Evolutionary conservation across 2,329 filamentous ascomycete genomes (phyloP), one percentile per base, ranked within the genome.

Genomic region (Alternaria gaisen): DNA sequence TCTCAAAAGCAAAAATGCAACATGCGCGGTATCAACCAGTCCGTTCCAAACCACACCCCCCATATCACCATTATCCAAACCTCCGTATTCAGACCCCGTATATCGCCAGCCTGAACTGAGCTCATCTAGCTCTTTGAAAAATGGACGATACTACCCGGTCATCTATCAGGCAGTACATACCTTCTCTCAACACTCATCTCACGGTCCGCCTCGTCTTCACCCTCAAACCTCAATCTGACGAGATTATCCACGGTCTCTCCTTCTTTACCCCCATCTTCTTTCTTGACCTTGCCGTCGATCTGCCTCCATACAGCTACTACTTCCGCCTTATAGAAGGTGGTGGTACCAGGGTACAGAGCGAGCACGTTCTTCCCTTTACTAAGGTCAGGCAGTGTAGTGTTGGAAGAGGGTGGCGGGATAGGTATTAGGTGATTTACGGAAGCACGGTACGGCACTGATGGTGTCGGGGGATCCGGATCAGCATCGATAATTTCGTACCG

Each of bases 271-370:
- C 81, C 80, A 61, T 82, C 81, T 28, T 82, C 75, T 60, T 68
- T 73, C 67, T 71, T 74, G 28, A 76, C 64, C 28, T 73, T 75
- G 41, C 77, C 75, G 28, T 72, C 62, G 20, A 58, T 64, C 8
- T 72, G 72, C 26, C 68, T 74, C 80, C 82, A 83, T 7, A 71
- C 68, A 9, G 77, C 76, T 10, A 79, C 80, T 5, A 84, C 82
- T 64, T 84, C 82, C 1, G 83, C 83, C 64, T 83, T 83, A 68
- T 85, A 85, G 64, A 85, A 85, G 2, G 83, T 85, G n/a, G 83
- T 84, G 8, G 83, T 85, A 20, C 81, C 80, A 1, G 83, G 83
- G 63, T 85, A 85, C 55, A 84, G 76, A 30, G 83, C 83, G 6
- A 85, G 72, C 1, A 85, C 83, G n/a, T 80, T 72, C 60, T 75